Base-by-base conservation (phyloP, 306 rosid species). In the Pachyrhizus erosus region DNA sequence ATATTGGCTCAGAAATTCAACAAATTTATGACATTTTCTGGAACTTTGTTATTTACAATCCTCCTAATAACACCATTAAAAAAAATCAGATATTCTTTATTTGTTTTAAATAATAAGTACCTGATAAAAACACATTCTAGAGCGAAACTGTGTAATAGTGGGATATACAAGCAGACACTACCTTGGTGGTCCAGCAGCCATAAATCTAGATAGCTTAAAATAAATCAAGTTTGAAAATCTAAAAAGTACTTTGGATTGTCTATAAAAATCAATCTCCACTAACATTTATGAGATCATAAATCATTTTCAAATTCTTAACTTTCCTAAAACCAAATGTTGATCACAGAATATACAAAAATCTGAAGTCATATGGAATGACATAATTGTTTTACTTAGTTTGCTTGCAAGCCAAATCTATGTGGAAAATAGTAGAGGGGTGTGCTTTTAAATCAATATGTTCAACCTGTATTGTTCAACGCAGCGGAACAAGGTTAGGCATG, bases 401-500 rank as follows among this genome's bases (percentile, higher is more conserved):
- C 73, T 75, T 70, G 43, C n/a, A 45, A 18, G 78, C 80, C 62
- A 76, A 76, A 70, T 57, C 31, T 42, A 55, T 20, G 85, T 76
- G 64, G 55, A 76, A 70, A 75, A 24, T 17, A 52, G 20, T n/a
- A 39, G 37, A 39, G 29, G 84, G 18, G 26, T 60, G 5, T 57
- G 64, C 10, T 57, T 57, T 21, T 64, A 64, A 40, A 69, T 23
- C 70, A 55, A 81, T 31, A 42, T 75, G 73, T 76, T 71, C 12
- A 74, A 64, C 18, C 77, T 78, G 46, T 79, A 31, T 81, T 52
- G 58, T 85, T 81, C 83, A 85, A 85, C 60, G 55, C 34, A 20
- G 72, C 27, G 70, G 65, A 76, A 79, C 66, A 79, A 75, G 7
- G 74, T 86, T 86, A 54, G 89, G 87, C 64, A 64, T 52, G 24